Evolutionary conservation across 345 rosid genomes (phyloP).

Genomic region (Euclidium syriacum): DNA sequence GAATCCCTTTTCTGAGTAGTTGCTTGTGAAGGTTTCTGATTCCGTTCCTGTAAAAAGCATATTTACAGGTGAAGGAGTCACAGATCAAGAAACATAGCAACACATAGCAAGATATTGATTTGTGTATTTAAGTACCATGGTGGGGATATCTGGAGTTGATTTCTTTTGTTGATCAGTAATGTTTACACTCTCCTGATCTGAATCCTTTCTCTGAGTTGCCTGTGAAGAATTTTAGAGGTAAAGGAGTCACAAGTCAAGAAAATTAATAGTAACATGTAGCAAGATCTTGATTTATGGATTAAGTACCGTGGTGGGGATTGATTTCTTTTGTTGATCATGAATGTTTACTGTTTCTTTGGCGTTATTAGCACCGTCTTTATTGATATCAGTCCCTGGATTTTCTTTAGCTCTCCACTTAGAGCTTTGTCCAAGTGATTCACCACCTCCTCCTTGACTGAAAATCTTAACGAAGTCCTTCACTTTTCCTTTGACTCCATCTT

Average conservation of each 20-base stretch:
- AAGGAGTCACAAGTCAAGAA: conserved; percentile 1
- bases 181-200: conserved; percentile 15
- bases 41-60: not conserved
- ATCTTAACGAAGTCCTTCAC: conserved; percentile 75
- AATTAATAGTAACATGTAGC: not conserved
- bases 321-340: conserved; percentile 14
- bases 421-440: conserved; percentile 34
- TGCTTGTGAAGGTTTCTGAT: conserved; percentile 21
- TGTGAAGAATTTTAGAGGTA: conserved; percentile 10
- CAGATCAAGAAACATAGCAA: not conserved
- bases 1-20: conserved; percentile 30
- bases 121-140: too few relatives aligned
- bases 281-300: not conserved
- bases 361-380: not conserved
- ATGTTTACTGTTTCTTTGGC: conserved; percentile 25
- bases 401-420: conserved; percentile 38
- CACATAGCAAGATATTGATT: too few relatives aligned
- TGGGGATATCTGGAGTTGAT: too few relatives aligned
- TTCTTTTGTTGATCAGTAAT: too few relatives aligned
- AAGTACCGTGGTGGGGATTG: conserved; percentile 30
- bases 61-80: not conserved
- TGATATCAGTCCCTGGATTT: conserved; percentile 21
- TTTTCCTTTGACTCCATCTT: conserved; percentile 47
- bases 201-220: conserved; percentile 22
- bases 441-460: conserved; percentile 55